Percentiles rank a stretch among this genome's conserved stretches.
Conservation (phyloP, 371 early-diverging fungal genomes). For the Apophysomyces ossiformis region DNA sequence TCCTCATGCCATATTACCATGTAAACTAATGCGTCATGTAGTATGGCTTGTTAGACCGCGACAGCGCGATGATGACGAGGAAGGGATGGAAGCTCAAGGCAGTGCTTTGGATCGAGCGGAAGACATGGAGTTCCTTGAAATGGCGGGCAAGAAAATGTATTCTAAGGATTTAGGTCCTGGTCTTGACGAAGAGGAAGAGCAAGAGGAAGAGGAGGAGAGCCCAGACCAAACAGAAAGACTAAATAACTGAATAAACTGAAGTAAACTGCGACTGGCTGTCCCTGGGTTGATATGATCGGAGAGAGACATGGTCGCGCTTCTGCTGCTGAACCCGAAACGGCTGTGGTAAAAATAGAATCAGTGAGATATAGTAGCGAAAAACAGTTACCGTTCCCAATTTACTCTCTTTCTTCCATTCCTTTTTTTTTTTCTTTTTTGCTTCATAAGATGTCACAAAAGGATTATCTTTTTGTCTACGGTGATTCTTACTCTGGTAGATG, state of each 20-base stretch:
- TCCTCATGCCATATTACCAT: constrained; percentile 17
- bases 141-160: constrained; percentile 84
- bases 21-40: constrained; percentile 25
- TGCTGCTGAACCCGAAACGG: neutral
- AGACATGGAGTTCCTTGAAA: constrained; percentile 83
- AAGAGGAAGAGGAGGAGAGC: constrained; percentile 15
- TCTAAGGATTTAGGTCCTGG: constrained; percentile 68
- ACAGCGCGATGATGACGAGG: constrained; percentile 61
- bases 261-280: too few relatives aligned
- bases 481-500: constrained; percentile 58
- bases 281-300: neutral
- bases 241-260: too few relatives aligned
- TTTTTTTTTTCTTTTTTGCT: neutral
- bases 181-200: constrained; percentile 11
- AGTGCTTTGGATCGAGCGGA: constrained; percentile 74
- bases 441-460: constrained; percentile 86
- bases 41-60: constrained; percentile 74
- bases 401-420: constrained; percentile 1
- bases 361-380: neutral
- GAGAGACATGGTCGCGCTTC: neutral
- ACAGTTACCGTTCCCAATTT: neutral
- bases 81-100: constrained; percentile 33
- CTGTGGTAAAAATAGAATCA: neutral
- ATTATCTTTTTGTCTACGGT: constrained; percentile 27
- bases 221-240: too few relatives aligned